Percentiles rank a stretch among this genome's conserved stretches.
Conservation (phyloP, 495 filamentous ascomycete genomes). For the Aspergillus saccharolyticus region DNA sequence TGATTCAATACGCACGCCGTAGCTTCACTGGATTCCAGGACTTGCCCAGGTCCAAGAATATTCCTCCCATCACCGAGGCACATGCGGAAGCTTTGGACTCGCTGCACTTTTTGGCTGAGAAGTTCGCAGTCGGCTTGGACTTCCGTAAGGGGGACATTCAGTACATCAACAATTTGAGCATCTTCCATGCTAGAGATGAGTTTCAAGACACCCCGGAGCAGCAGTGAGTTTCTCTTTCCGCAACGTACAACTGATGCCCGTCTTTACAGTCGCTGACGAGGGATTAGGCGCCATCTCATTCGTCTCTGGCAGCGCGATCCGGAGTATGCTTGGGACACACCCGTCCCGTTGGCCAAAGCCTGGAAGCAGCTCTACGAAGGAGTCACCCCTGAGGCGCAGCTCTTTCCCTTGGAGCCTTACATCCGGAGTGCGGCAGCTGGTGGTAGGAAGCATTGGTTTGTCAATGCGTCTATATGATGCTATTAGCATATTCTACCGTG, state of each 20-base stretch:
- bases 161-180: conserved; percentile 65
- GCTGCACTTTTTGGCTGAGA: conserved; percentile 54
- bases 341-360: neutral
- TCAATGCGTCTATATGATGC: too few relatives aligned
- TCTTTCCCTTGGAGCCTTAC: neutral
- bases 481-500: too few relatives aligned
- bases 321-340: neutral
- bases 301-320: neutral
- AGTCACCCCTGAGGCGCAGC: neutral
- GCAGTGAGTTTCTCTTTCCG: conserved; percentile 6
- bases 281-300: neutral
- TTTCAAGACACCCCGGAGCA: conserved; percentile 15
- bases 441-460: neutral
- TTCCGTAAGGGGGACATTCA: conserved; percentile 63
- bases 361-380: neutral
- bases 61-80: conserved; percentile 54
- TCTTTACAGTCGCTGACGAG: neutral
- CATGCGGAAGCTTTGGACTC: conserved; percentile 62
- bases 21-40: conserved; percentile 51
- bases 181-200: conserved; percentile 49
- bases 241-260: neutral
- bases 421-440: neutral
- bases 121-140: conserved; percentile 41
- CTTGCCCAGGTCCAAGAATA: conserved; percentile 39
- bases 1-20: conserved; percentile 50